Evolutionary conservation across 148 eudicot genomes (phyloP).

Genomic region (Chenopodium formosanum): DNA sequence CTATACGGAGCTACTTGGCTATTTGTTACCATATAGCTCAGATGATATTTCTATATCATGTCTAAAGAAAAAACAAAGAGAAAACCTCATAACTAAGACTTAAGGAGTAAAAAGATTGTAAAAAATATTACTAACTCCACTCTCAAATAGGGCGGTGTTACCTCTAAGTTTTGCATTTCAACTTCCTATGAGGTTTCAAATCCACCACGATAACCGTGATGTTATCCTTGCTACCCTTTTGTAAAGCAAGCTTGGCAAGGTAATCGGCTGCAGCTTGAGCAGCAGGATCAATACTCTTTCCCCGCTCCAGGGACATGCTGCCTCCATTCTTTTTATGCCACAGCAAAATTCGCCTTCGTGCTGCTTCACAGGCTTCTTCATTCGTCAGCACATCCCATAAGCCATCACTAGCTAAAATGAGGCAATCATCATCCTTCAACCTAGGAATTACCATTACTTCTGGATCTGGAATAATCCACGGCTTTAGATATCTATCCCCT

Average conservation of each 20-base stretch:
- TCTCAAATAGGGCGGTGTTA: slow-evolving; percentile 1
- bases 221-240: slow-evolving; percentile 54
- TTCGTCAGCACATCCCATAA: slow-evolving; percentile 59
- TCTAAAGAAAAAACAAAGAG: neutral
- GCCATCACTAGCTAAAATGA: slow-evolving; percentile 56
- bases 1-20: neutral
- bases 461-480: slow-evolving; percentile 55
- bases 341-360: slow-evolving; percentile 45
- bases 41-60: neutral
- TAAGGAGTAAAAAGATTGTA: neutral
- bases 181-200: slow-evolving; percentile 47
- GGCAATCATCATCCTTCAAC: slow-evolving; percentile 48
- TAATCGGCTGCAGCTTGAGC: slow-evolving; percentile 51
- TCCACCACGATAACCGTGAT: slow-evolving; percentile 54
- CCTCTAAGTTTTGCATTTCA: slow-evolving; percentile 40
- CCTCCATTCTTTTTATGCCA: slow-evolving; percentile 51
- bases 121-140: neutral
- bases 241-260: slow-evolving; percentile 48
- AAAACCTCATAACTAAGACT: neutral
- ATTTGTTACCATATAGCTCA: neutral
- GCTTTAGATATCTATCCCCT: slow-evolving; percentile 57
- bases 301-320: slow-evolving; percentile 21
- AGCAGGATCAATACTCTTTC: slow-evolving; percentile 39
- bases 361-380: slow-evolving; percentile 49
- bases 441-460: slow-evolving; percentile 40